phyloP scores from a whole-genome alignment of 768 basidiomycete genomes.

The Leccinum arenicola region DNA sequence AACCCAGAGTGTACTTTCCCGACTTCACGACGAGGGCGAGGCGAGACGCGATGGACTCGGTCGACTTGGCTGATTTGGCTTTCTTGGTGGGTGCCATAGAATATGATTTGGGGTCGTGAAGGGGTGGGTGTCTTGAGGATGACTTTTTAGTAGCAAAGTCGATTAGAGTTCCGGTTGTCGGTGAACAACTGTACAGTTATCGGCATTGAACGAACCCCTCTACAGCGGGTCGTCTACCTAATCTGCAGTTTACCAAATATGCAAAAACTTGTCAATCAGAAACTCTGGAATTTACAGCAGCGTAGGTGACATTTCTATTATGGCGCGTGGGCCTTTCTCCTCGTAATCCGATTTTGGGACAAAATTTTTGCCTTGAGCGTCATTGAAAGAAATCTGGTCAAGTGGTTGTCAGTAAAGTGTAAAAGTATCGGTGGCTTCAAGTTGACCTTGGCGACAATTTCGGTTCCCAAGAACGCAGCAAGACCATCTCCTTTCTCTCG shows the following conservation, averaged over 20 bases:
- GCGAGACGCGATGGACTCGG: slow-evolving; percentile 89
- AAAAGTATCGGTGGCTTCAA: slow-evolving; percentile 4
- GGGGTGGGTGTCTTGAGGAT: slow-evolving; percentile 15
- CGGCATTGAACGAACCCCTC: not conserved
- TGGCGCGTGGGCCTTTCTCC: slow-evolving; percentile 65
- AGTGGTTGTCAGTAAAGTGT: not conserved
- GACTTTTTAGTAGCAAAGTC: slow-evolving; percentile 2
- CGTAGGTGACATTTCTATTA: slow-evolving; percentile 77
- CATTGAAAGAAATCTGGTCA: slow-evolving; percentile 69
- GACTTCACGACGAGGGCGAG: slow-evolving; percentile 98
- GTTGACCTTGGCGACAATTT: slow-evolving; percentile 80
- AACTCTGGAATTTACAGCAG: slow-evolving; percentile 44
- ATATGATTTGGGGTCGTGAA: slow-evolving; percentile 18
- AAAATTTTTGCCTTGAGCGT: slow-evolving; percentile 61
- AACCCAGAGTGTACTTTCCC: slow-evolving; percentile 94
- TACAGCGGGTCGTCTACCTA: not conserved
- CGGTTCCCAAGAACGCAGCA: slow-evolving; percentile 77
- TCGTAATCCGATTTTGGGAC: slow-evolving; percentile 81
- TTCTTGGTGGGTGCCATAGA: slow-evolving; percentile 96
- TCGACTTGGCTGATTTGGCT: slow-evolving; percentile 89
- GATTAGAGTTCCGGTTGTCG: slow-evolving; percentile 16
- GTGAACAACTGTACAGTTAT: slow-evolving; percentile 32
- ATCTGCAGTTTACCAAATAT: not conserved
- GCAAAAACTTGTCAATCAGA: not conserved
- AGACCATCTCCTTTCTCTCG: slow-evolving; percentile 80